These are phyloP conservation scores for Pleurotus tuoliensis DNA, from an alignment of 768 basidiomycete species.

Conservation along the genomic window DNA sequence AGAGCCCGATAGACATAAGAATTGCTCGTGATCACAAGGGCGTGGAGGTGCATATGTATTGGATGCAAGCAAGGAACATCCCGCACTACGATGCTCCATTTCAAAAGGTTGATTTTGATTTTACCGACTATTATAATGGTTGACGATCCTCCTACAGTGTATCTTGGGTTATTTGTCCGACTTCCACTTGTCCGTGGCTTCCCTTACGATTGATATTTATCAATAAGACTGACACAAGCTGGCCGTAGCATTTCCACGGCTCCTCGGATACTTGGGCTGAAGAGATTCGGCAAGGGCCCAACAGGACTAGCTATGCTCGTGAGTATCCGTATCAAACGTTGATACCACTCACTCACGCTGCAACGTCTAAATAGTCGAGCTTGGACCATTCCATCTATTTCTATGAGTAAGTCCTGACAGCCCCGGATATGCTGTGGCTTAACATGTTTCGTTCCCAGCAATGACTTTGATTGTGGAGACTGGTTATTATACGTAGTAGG, in stretches of 20 bases:
- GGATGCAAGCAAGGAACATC: slow-evolving; percentile 74
- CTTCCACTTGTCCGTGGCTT: slow-evolving; percentile 59
- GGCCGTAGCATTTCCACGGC: slow-evolving; percentile 52
- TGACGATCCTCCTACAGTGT: slow-evolving; percentile 42
- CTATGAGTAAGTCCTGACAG: slow-evolving; percentile 46
- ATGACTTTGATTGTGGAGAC: slow-evolving; percentile 73
- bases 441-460: slow-evolving; percentile 32
- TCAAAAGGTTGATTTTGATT: slow-evolving; percentile 55
- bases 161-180: slow-evolving; percentile 81
- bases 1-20: slow-evolving; percentile 69
- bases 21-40: slow-evolving; percentile 44
- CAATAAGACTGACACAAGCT: slow-evolving; percentile 7
- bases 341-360: background rate
- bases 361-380: slow-evolving; percentile 44
- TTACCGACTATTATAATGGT: background rate
- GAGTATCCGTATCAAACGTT: slow-evolving; percentile 20
- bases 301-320: slow-evolving; percentile 59
- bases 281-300: slow-evolving; percentile 44
- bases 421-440: background rate
- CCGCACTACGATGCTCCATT: slow-evolving; percentile 66
- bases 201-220: background rate
- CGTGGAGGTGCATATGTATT: slow-evolving; percentile 56
- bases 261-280: slow-evolving; percentile 49
- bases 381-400: slow-evolving; percentile 80
- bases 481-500: slow-evolving; percentile 78